Evolutionary conservation across 192 early-diverging fungal genomes (phyloP), one percentile per base, ranked within the genome.

Genomic region (Pilaira anomala): DNA sequence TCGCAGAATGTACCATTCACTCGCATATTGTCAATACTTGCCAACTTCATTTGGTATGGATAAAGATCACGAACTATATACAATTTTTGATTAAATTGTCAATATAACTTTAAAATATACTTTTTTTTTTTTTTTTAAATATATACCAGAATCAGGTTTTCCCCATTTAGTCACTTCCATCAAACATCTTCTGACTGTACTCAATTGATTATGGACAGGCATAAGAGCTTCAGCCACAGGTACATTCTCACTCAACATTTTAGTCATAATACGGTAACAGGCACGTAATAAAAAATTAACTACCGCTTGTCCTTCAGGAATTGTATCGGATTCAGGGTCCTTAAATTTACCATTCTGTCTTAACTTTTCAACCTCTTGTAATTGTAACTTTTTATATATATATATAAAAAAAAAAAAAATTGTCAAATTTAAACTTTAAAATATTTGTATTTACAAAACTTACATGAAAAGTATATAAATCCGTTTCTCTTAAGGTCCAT

Each of bases 1-100:
- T 90, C 90, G 40, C 88, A 76, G 67, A 94, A 96, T 68, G 90
- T 91, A 44, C 94, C 94, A 67, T 93, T 88, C 7, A 83, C 78
- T 36, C 90, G 83, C 79, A 89, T 69, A 57, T 88, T 88, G 60
- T 96, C 91, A 71, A 96, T 87, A 33, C 81, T 84, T 2, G 88
- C 83, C 48, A 96, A 76, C 62, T 92, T 92, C 82, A 96, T 85
- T 76, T 94, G 91, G 76, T 93, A 95, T 16, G 41, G 52, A 40
- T 55, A 65, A 21, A 45, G 26, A 19, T 56, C 52, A 14, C 40
- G 16, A 7, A 42, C 39, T 29, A 22, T 26, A 28, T 16, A 63
- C 18, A 29, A 52, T 25, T 25, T 11, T 14, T n/a, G 11, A 26
- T 45, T 33, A 30, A 24, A 12, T 9, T 44, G 8, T 25, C 24